Evolutionary conservation across 2,329 filamentous ascomycete species (phyloP).

Genomic region (Chalaropsis thielavioides): DNA sequence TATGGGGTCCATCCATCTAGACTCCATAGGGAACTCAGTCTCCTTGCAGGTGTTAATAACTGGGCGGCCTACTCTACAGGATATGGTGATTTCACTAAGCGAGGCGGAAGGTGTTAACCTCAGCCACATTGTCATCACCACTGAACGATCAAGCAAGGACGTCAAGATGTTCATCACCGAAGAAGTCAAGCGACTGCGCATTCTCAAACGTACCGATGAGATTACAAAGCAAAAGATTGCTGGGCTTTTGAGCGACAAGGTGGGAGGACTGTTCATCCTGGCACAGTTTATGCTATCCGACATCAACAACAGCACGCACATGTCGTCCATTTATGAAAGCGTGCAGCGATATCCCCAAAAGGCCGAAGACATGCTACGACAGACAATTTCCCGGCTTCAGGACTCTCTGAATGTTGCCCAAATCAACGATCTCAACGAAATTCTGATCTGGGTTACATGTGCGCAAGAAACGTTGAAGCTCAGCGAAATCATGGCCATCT

Average conservation of each 20-base stretch:
- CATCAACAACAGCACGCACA: constrained; percentile 31
- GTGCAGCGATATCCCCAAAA: constrained; percentile 32
- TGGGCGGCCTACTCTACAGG: constrained; percentile 30
- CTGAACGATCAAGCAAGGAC: constrained; percentile 30
- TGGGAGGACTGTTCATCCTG: constrained; percentile 35
- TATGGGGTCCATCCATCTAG: background rate
- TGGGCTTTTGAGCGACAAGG: constrained; percentile 28
- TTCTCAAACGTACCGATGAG: constrained; percentile 25
- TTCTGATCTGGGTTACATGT: constrained; percentile 33
- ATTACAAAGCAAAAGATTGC: constrained; percentile 28
- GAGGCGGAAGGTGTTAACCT: constrained; percentile 24
- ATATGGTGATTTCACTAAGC: constrained; percentile 27
- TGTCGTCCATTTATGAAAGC: constrained; percentile 31
- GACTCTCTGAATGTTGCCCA: constrained; percentile 28
- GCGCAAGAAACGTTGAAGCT: constrained; percentile 31
- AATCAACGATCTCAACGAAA: constrained; percentile 32
- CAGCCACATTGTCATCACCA: constrained; percentile 30
- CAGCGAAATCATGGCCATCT: constrained; percentile 30
- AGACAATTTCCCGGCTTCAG: constrained; percentile 30
- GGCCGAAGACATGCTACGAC: constrained; percentile 30
- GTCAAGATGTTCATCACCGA: constrained; percentile 30
- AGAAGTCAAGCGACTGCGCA: constrained; percentile 28
- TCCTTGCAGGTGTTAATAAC: constrained; percentile 28
- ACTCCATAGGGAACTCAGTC: constrained; percentile 18
- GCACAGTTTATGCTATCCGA: constrained; percentile 38